Evolutionary conservation across 345 rosid species (phyloP), one percentile per base, ranked within the genome.

Genomic region (Leavenworthia alabamica): DNA sequence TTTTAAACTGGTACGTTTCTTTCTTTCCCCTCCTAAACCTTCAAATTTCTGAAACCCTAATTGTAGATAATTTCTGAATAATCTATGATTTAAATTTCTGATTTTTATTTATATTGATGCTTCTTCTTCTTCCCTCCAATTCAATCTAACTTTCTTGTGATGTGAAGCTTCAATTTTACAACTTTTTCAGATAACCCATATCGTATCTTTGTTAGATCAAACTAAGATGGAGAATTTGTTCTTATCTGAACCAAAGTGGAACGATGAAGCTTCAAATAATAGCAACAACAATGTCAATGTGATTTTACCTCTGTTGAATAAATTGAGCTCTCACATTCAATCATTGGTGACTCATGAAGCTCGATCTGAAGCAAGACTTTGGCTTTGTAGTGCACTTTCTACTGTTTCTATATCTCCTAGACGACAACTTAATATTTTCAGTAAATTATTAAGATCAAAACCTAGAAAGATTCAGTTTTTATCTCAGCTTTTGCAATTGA

Each of bases 361-460:
- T 39, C 77, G 87, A 53, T 83, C 95, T 10, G 98, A 86, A 77
- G 85, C 98, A 71, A 87, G 82, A 6, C 58, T 84, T n/a, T 91
- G 96, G 96, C 88, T 91, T 16, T 81, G 83, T 75, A 77, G 77
- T 31, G 69, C 90, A 1, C 46, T 91, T 14, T 78, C 90, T 0
- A 61, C 55, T 35, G 32, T 81, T 3, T 72, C 60, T 12, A 27
- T 88, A 39, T 57, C 85, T 39, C 69, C 78, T 31, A 71, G 74
- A 50, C 75, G 76, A 22, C 85, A 80, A 60, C 47, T 74, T 27
- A 83, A 77, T 52, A 31, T 92, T 7, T 89, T 89, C 65, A 65
- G 75, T 68, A 81, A 51, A 41, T 45, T 92, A 35, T 48, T 92
- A 67, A 80, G 83, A 56, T 73, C 76, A 17, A 80, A 67, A 61